Evolutionary conservation across 805 yeast genomes (phyloP), one percentile per base, ranked within the genome.

Genomic region (Lipomyces sp.): DNA sequence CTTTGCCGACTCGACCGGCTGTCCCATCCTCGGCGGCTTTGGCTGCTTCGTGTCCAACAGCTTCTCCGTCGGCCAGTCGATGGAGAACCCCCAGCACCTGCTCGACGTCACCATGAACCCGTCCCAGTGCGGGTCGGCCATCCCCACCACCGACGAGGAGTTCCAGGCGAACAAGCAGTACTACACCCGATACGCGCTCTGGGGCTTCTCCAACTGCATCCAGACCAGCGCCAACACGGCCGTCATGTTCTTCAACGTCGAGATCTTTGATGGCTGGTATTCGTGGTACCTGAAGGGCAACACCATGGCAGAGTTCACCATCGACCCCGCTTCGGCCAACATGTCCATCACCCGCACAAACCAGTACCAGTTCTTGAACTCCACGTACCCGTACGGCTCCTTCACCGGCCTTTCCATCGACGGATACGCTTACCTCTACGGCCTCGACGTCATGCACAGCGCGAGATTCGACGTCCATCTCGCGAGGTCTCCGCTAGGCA

Each of bases 1-100:
- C 40, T 54, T 54, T 28, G 53, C 47, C 42, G 58, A 54, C 48
- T 22, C 58, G 24, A 42, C 43, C 23, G 58, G 38, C 19, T 52
- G 47, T 41, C 31, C 24, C 29, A 16, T 26, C 10, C 49, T 36
- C 23, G 57, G 50, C 21, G 16, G 37, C 2, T 53, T 52, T 23
- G 49, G 40, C n/a, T 57, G 56, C 35, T 50, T 50, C 3, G 53
- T 58, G 11, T 39, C 47, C 18, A 54, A 54, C 45, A 51, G 57
- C 14, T 23, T 52, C 21, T 46, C 45, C 31, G 34, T 53, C 19
- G 45, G 50, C 14, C 18, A 26, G 13, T 23, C 32, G 14, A 18
- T 33, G 7, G 35, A 31, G 7, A 13, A 42, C 16, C 49, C 53
- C 18, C 23, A 52, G 4, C 4, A 37, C 16, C 38, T 54, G 26